Conservation (phyloP, 768 basidiomycete genomes). For the Fomitopsis pulvina region DNA sequence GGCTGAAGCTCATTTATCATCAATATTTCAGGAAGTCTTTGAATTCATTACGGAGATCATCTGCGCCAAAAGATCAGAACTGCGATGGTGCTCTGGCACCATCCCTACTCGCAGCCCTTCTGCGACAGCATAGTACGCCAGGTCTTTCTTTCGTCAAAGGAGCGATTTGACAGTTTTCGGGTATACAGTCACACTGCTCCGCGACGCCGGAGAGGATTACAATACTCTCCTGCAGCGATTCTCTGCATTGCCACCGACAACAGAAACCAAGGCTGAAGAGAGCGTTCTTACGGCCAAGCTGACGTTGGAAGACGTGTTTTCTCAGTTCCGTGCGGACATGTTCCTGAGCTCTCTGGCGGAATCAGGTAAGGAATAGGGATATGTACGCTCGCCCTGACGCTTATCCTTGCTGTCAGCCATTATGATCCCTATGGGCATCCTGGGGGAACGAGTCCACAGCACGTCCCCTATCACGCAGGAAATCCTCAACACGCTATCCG, state of each 20-base stretch:
- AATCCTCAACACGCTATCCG: conserved; percentile 51
- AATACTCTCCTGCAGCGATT: conserved; percentile 51
- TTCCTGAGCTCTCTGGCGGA: conserved; percentile 87
- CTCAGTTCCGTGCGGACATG: conserved; percentile 78
- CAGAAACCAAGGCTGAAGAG: conserved; percentile 67
- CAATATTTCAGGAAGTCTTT: neutral
- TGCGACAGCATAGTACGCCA: conserved; percentile 67
- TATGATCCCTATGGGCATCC: conserved; percentile 76
- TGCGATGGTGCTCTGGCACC: conserved; percentile 50
- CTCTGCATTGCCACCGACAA: conserved; percentile 47
- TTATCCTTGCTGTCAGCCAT: conserved; percentile 48
- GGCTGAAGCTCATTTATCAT: neutral
- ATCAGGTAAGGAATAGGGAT: conserved; percentile 57
- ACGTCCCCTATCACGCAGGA: conserved; percentile 46
- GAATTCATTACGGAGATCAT: neutral
- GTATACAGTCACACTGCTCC: conserved; percentile 55
- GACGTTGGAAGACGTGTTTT: conserved; percentile 71
- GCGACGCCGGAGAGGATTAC: conserved; percentile 47
- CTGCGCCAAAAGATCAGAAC: neutral
- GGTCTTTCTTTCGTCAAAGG: conserved; percentile 19
- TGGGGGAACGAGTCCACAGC: conserved; percentile 33
- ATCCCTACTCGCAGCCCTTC: conserved; percentile 49
- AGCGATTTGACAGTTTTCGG: neutral
- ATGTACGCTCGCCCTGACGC: neutral
- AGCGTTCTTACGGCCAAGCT: conserved; percentile 69